phyloP scores from a whole-genome alignment of 148 eudicot species.

The Chenopodium album region DNA sequence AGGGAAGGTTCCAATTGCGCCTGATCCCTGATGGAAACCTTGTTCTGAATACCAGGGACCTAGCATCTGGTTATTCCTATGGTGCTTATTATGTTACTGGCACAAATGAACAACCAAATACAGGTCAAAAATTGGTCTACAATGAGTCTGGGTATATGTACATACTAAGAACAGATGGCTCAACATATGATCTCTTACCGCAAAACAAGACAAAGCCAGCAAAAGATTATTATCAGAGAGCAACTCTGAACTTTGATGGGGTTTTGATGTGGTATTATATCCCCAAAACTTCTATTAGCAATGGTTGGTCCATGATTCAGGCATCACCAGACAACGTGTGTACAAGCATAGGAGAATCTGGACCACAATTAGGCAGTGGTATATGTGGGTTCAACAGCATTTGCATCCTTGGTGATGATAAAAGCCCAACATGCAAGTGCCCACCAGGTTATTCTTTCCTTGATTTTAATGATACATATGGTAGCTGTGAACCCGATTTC shows the following conservation, averaged over 20 bases:
- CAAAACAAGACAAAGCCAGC: neutral
- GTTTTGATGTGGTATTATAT: conserved; percentile 24
- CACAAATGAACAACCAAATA: neutral
- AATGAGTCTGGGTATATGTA: conserved; percentile 33
- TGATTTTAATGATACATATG: conserved; percentile 40
- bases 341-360: neutral
- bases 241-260: conserved; percentile 47
- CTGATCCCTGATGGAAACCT: conserved; percentile 24
- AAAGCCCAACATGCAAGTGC: conserved; percentile 41
- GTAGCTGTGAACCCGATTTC: conserved; percentile 44
- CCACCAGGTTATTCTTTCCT: conserved; percentile 36
- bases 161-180: conserved; percentile 22
- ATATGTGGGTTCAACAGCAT: conserved; percentile 59
- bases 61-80: neutral
- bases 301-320: conserved; percentile 32
- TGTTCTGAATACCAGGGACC: conserved; percentile 12
- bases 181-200: conserved; percentile 9
- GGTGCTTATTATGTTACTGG: conserved; percentile 16
- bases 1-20: conserved; percentile 40
- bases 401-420: conserved; percentile 31
- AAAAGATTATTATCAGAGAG: conserved; percentile 37
- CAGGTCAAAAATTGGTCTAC: conserved; percentile 16
- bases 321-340: conserved; percentile 47
- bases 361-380: conserved; percentile 15
- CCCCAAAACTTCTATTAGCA: conserved; percentile 14